phyloP scores from a whole-genome alignment of 441 rosid species.

The Adansonia grandidieri region DNA sequence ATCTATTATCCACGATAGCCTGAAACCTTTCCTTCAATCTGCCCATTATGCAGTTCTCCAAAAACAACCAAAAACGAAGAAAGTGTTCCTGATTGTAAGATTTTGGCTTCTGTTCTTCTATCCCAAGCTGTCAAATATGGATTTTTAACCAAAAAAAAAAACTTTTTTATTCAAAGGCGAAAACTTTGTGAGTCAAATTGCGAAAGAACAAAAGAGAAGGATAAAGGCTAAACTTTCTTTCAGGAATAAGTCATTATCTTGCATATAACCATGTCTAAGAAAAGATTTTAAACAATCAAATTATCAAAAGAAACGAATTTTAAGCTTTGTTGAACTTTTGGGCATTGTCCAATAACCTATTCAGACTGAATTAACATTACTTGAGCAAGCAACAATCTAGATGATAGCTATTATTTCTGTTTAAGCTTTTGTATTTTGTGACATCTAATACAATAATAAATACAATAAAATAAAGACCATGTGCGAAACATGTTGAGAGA shows the following conservation, averaged over 20 bases:
- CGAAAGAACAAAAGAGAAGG: not conserved
- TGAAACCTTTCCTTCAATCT: slow-evolving; percentile 49
- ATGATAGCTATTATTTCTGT: too few species aligned
- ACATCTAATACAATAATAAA: not conserved
- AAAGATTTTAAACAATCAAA: not conserved
- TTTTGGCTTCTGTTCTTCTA: not conserved
- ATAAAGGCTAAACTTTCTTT: not conserved
- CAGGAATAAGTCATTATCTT: not conserved
- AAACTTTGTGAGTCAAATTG: not conserved
- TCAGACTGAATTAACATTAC: not conserved
- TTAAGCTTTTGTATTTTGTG: not conserved
- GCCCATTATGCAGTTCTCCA: slow-evolving; percentile 38
- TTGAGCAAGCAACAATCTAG: not conserved
- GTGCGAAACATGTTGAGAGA: not conserved
- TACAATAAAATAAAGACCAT: not conserved
- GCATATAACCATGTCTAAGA: not conserved
- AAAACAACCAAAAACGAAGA: not conserved
- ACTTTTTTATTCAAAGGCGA: not conserved
- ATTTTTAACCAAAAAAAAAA: not conserved
- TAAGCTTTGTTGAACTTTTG: too few species aligned
- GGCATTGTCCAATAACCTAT: not conserved
- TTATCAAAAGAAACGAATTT: not conserved
- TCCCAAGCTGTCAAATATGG: not conserved
- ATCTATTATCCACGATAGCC: slow-evolving; percentile 71
- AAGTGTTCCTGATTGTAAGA: not conserved